These are phyloP conservation scores for Candida takata DNA, from an alignment of 805 yeast species.

Conservation along the genomic window DNA sequence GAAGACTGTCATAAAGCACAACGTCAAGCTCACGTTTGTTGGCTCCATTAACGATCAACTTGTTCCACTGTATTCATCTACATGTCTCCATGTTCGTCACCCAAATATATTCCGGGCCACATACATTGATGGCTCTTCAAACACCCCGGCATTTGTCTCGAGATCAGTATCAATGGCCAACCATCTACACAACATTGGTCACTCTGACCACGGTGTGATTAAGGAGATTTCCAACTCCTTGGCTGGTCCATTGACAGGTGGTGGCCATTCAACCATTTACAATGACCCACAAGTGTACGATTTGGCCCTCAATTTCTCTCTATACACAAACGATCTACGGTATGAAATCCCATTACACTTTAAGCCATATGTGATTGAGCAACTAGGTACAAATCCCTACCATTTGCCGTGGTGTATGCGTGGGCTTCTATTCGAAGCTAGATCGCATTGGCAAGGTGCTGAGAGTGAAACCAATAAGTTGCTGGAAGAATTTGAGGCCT, in stretches of 20 bases:
- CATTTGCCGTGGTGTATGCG: constrained; percentile 90
- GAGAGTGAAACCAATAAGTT: constrained; percentile 53
- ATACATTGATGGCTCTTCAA: constrained; percentile 76
- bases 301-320: constrained; percentile 63
- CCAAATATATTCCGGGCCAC: constrained; percentile 89
- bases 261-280: constrained; percentile 89
- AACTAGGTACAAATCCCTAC: constrained; percentile 72
- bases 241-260: constrained; percentile 91
- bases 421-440: constrained; percentile 67
- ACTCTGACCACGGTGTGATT: constrained; percentile 77
- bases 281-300: constrained; percentile 81
- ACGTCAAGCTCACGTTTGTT: constrained; percentile 72
- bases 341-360: constrained; percentile 31
- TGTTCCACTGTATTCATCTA: constrained; percentile 86
- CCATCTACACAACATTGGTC: constrained; percentile 67
- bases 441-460: constrained; percentile 39
- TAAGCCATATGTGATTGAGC: constrained; percentile 50
- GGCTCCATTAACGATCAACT: constrained; percentile 92
- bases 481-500: constrained; percentile 64
- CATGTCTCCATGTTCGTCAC: constrained; percentile 75
- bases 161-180: constrained; percentile 69
- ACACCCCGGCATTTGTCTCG: constrained; percentile 73
- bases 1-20: constrained; percentile 53
- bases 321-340: constrained; percentile 63
- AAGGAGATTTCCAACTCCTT: constrained; percentile 72